Evolutionary conservation across 1,284 basidiomycete genomes (phyloP).

Genomic region (Sporisorium reilianum): DNA sequence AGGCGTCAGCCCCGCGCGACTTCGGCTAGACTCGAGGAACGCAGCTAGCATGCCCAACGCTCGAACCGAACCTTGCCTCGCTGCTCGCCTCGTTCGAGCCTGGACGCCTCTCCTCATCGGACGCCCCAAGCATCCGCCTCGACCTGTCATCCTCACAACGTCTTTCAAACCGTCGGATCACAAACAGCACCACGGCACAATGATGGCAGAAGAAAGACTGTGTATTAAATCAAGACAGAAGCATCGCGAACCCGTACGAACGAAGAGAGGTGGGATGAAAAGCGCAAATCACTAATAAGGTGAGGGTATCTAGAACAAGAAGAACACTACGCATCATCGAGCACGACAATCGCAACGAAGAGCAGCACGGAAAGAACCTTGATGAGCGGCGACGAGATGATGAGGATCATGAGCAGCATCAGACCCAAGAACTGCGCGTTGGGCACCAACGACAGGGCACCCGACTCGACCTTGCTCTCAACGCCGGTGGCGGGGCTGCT

Average conservation of each 20-base stretch:
- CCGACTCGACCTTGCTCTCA: not conserved
- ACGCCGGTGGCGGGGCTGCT: not conserved
- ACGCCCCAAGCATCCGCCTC: too few relatives aligned
- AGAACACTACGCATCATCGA: conserved; percentile 14
- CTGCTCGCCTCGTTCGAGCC: too few relatives aligned
- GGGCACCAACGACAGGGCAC: conserved; percentile 16
- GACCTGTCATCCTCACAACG: not conserved
- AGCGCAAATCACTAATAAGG: too few relatives aligned
- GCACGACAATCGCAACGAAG: conserved; percentile 22
- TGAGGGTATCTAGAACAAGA: conserved; percentile 2
- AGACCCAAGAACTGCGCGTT: conserved; percentile 41
- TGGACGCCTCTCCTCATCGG: too few relatives aligned
- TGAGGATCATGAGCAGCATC: conserved; percentile 42
- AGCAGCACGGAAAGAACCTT: conserved; percentile 47
- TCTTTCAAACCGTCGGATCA: not conserved
- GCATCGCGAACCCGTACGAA: conserved; percentile 1
- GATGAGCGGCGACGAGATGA: conserved; percentile 48
- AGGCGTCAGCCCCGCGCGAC: too few relatives aligned
- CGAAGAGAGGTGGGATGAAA: too few relatives aligned
- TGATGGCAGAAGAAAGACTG: not conserved
- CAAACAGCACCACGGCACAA: not conserved
- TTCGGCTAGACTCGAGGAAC: conserved; percentile 1
- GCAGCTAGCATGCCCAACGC: not conserved
- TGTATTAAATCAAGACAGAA: not conserved
- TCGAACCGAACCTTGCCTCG: too few relatives aligned